Conservation (phyloP, 495 filamentous ascomycete species). For the Rostrohypoxylon terebratum region DNA sequence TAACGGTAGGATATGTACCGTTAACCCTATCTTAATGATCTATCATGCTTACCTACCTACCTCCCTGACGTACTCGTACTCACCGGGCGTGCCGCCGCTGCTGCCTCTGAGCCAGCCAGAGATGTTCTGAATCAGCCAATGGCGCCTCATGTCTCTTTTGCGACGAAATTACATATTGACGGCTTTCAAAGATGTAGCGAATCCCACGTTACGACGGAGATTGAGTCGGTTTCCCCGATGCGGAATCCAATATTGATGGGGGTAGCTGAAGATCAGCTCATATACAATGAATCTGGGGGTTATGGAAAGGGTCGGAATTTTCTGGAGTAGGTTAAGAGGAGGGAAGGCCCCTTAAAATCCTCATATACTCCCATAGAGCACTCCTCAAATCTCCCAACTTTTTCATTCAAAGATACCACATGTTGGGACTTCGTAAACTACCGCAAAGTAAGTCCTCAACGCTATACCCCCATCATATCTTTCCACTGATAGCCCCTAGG, state of each 20-base stretch:
- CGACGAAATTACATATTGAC: constrained; percentile 23
- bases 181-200: constrained; percentile 10
- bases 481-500: constrained; percentile 14
- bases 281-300: not conserved
- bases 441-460: constrained; percentile 28
- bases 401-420: constrained; percentile 8
- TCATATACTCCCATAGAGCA: not conserved
- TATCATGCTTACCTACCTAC: constrained; percentile 13
- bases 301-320: constrained; percentile 10
- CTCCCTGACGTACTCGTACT: not conserved
- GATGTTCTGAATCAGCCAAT: not conserved
- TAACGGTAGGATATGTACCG: not conserved
- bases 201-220: constrained; percentile 2
- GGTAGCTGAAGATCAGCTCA: constrained; percentile 12
- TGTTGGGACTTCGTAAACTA: constrained; percentile 37
- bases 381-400: not conserved
- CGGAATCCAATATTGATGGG: constrained; percentile 15
- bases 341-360: not conserved
- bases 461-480: not conserved
- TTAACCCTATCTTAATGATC: constrained; percentile 26
- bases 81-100: constrained; percentile 29
- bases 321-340: constrained; percentile 5
- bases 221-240: constrained; percentile 27
- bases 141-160: not conserved
- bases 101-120: constrained; percentile 1